Percentiles rank a stretch among this genome's conserved stretches.
phyloP scores from a whole-genome alignment of 352 stramenopile genomes.

The Phytophthora podocarpi region DNA sequence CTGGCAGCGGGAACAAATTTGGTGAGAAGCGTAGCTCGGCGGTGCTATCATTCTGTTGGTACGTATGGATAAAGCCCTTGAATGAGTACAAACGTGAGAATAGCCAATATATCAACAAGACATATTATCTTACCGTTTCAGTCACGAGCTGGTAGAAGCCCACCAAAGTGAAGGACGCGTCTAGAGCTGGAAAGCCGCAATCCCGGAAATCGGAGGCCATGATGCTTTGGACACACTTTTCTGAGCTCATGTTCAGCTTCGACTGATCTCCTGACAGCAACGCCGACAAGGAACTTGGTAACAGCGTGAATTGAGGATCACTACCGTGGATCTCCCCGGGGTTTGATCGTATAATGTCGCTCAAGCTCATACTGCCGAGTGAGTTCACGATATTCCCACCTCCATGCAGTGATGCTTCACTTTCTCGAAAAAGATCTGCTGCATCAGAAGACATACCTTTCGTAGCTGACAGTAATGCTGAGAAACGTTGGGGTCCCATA shows the following conservation, averaged over 20 bases:
- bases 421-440: conserved; percentile 60
- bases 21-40: conserved; percentile 59
- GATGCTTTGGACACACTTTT: conserved; percentile 39
- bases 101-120: background rate
- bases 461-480: conserved; percentile 53
- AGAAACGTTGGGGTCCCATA: conserved; percentile 45
- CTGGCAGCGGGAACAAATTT: conserved; percentile 61
- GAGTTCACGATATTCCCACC: conserved; percentile 64
- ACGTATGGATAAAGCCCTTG: background rate
- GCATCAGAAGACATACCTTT: conserved; percentile 55
- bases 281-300: conserved; percentile 32
- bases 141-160: conserved; percentile 66
- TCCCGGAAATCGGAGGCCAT: conserved; percentile 59
- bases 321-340: background rate
- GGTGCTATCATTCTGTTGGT: conserved; percentile 23
- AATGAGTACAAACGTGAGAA: background rate
- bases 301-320: background rate
- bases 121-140: conserved; percentile 22
- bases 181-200: conserved; percentile 69
- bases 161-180: conserved; percentile 44
- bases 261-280: conserved; percentile 39
- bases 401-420: conserved; percentile 57
- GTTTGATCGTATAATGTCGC: conserved; percentile 30
- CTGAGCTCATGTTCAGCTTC: conserved; percentile 22
- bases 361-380: conserved; percentile 61